Conservation (phyloP, 306 rosid species). For the Neltuma alba region DNA sequence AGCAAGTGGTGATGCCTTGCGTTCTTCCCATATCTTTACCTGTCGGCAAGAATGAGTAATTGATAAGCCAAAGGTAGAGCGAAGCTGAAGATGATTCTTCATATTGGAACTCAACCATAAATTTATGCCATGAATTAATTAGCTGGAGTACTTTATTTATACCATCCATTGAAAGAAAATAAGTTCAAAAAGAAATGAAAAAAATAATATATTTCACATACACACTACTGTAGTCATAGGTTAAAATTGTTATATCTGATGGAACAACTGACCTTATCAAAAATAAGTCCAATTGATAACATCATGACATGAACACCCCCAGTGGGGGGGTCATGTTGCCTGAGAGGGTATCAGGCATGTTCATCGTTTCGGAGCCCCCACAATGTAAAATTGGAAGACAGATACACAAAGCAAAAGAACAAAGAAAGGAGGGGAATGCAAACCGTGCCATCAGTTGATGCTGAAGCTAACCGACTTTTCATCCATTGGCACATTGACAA, state of each 20-base stretch:
- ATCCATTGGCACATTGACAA: slow-evolving; percentile 89
- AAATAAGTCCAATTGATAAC: neutral
- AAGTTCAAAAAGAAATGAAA: neutral
- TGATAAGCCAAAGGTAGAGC: slow-evolving; percentile 25
- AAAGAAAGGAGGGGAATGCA: slow-evolving; percentile 41
- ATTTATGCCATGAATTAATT: neutral
- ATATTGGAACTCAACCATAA: slow-evolving; percentile 4
- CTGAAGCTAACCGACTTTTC: slow-evolving; percentile 77
- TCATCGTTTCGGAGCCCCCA: neutral
- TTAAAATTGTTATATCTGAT: neutral
- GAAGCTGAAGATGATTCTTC: slow-evolving; percentile 1
- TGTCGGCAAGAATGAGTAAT: slow-evolving; percentile 40
- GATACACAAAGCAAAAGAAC: neutral
- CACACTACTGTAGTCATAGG: neutral
- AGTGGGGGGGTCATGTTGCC: neutral
- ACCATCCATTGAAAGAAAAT: slow-evolving; percentile 1
- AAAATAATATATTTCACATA: neutral
- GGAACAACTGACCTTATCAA: neutral
- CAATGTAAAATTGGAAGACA: neutral
- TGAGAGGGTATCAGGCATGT: neutral
- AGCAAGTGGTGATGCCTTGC: slow-evolving; percentile 60
- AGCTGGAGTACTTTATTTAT: neutral
- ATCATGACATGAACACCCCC: neutral
- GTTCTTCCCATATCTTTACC: slow-evolving; percentile 86
- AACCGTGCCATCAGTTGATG: slow-evolving; percentile 75